Conservation (phyloP, 495 filamentous ascomycete species). For the Penicillium roqueforti region DNA sequence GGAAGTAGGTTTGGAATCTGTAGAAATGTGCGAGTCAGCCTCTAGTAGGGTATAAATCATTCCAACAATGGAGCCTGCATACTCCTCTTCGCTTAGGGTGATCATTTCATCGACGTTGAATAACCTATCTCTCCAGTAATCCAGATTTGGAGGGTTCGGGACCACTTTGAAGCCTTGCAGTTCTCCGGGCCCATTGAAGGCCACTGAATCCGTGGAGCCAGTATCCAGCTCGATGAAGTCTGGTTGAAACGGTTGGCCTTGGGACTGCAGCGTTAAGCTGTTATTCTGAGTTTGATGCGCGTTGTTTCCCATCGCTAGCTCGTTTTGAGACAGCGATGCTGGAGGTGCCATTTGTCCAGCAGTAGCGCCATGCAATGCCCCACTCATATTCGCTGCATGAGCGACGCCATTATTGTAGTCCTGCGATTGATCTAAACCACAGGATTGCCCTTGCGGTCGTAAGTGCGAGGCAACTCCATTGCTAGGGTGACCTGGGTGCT, state of each 20-base stretch:
- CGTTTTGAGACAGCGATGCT: neutral
- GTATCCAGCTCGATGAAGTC: slow-evolving; percentile 9
- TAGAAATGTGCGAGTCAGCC: slow-evolving; percentile 2
- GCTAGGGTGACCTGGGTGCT: neutral
- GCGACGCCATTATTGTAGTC: neutral
- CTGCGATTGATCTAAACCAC: slow-evolving; percentile 1
- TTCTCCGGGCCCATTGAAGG: slow-evolving; percentile 36
- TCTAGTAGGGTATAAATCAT: neutral
- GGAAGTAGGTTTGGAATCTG: slow-evolving; percentile 85
- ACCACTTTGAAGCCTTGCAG: slow-evolving; percentile 57
- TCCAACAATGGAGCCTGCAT: slow-evolving; percentile 29
- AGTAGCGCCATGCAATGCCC: slow-evolving; percentile 15
- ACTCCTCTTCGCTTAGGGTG: slow-evolving; percentile 75
- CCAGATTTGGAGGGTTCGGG: slow-evolving; percentile 63
- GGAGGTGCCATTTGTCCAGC: neutral
- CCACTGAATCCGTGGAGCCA: slow-evolving; percentile 7
- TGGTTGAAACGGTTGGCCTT: slow-evolving; percentile 10
- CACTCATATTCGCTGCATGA: slow-evolving; percentile 5
- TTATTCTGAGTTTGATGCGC: slow-evolving; percentile 10
- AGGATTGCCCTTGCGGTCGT: neutral
- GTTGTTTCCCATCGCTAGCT: slow-evolving; percentile 11
- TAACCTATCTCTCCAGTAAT: slow-evolving; percentile 67
- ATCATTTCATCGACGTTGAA: slow-evolving; percentile 76
- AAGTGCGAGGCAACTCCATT: slow-evolving; percentile 1
- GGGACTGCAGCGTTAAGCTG: slow-evolving; percentile 14